Evolutionary conservation across 1,284 basidiomycete genomes (phyloP), one percentile per base, ranked within the genome.

Genomic region (Singerocomus inundabilis): DNA sequence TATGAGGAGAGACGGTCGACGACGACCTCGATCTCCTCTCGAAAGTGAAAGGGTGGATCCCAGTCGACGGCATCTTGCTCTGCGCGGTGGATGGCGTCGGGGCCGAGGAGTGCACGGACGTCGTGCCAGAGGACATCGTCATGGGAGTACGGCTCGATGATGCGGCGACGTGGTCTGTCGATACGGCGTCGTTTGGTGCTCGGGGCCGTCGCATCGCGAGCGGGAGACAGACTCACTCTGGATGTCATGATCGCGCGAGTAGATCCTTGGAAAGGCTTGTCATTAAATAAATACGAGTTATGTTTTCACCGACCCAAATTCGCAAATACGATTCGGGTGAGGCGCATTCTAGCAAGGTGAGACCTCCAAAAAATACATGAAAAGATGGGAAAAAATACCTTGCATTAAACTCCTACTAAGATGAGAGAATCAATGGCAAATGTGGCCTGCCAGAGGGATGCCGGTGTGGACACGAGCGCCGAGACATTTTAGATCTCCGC

Each of bases 51-150:
- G 0, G 88, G 87, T 10, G 80, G 65, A 28, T 82, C 70, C 59
- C 79, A 79, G 37, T 84, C 83, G 8, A 68, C 70, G 2, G 76
- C 79, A 0, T 73, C 72, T 11, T 72, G 72, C 2, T 81, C 66
- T 6, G 79, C 74, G 7, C 68, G 65, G 21, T 81, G 73, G 0
- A 88, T 81, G 16, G 71, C 71, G 18, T 84, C 80, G 38, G 71
- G 49, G 1, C 90, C 91, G 2, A 96, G 72, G 6, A 93, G 72
- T 8, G 75, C 76, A 29, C 79, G 66, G 24, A 92, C 78, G 56
- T 96, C 91, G 41, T 76, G 79, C 68, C 79, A 84, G 31, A 90
- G 72, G 2, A 93, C 86, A 61, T 94, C 91, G 38, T 87, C 88
- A 51, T 57, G 61, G 16, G 59, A 62, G 43, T 28, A 45, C 0